These are phyloP conservation scores for Coniophora puteana DNA, from an alignment of 1,284 basidiomycete species.

Conservation along the genomic window DNA sequence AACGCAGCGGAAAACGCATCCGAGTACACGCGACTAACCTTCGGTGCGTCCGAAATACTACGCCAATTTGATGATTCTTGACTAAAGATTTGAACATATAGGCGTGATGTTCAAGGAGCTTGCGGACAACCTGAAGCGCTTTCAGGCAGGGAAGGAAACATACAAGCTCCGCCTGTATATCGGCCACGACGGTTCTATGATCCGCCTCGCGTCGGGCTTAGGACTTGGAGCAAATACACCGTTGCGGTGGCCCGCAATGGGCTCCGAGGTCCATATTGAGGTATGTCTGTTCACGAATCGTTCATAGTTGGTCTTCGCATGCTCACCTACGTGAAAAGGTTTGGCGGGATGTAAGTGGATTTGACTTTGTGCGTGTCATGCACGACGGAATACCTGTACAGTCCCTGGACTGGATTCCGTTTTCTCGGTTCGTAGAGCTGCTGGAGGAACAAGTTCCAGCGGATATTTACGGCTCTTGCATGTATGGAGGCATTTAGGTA, in stretches of 20 bases:
- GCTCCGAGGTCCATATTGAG: conserved; percentile 50
- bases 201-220: conserved; percentile 43
- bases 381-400: conserved; percentile 42
- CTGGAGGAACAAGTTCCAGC: conserved; percentile 35
- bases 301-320: neutral
- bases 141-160: conserved; percentile 25
- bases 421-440: conserved; percentile 35
- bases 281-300: conserved; percentile 21
- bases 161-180: conserved; percentile 42
- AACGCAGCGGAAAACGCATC: conserved; percentile 39
- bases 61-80: neutral
- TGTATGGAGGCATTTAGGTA: no score
- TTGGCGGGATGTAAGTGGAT: conserved; percentile 29
- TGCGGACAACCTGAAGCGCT: conserved; percentile 27
- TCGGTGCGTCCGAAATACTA: conserved; percentile 29
- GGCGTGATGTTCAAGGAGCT: conserved; percentile 37
- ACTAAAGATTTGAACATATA: conserved; percentile 8
- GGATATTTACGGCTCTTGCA: conserved; percentile 27
- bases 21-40: conserved; percentile 43
- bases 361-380: conserved; percentile 40
- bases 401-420: conserved; percentile 34
- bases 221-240: conserved; percentile 34
- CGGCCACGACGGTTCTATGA: conserved; percentile 50
- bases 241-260: conserved; percentile 48
- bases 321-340: conserved; percentile 26